phyloP scores from a whole-genome alignment of 2,329 filamentous ascomycete genomes.

The Colletotrichum spaethianum region DNA sequence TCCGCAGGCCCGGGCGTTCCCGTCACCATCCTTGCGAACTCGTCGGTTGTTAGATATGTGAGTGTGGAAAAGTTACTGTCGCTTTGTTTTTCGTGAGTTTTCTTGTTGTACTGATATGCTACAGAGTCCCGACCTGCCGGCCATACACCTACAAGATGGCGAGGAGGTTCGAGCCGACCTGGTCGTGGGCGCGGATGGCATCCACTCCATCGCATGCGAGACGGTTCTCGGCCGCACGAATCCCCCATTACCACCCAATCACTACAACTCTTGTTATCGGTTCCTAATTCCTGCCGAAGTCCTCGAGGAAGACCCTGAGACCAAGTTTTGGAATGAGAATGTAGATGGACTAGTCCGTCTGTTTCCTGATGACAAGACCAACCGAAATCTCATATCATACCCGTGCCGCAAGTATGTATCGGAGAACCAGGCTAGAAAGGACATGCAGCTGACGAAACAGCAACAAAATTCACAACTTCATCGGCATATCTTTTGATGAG shows the following conservation, averaged over 20 bases:
- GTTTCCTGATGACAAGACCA: slow-evolving; percentile 38
- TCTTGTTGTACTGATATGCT: not conserved
- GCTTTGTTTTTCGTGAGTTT: not conserved
- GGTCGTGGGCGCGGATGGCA: slow-evolving; percentile 61
- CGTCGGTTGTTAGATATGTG: slow-evolving; percentile 48
- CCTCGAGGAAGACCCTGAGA: slow-evolving; percentile 50
- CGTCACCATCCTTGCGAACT: slow-evolving; percentile 45
- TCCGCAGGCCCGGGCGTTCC: slow-evolving; percentile 46
- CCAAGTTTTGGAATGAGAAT: slow-evolving; percentile 49
- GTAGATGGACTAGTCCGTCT: slow-evolving; percentile 41
- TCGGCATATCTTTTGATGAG: slow-evolving; percentile 49
- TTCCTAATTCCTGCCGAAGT: slow-evolving; percentile 51
- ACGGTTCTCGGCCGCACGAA: slow-evolving; percentile 47
- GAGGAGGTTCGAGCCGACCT: slow-evolving; percentile 51
- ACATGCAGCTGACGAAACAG: slow-evolving; percentile 38
- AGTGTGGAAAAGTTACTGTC: slow-evolving; percentile 29
- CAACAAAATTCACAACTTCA: slow-evolving; percentile 53
- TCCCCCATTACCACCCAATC: slow-evolving; percentile 45
- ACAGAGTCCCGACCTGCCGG: slow-evolving; percentile 46
- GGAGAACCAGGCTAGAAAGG: rapidly evolving
- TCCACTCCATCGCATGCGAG: slow-evolving; percentile 53
- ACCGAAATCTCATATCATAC: slow-evolving; percentile 50
- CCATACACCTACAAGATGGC: slow-evolving; percentile 49
- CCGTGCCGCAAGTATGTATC: slow-evolving; percentile 50
- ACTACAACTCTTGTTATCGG: slow-evolving; percentile 53